Conservation (phyloP, 176 grass and related monocot species). For the Zea luxurians region DNA sequence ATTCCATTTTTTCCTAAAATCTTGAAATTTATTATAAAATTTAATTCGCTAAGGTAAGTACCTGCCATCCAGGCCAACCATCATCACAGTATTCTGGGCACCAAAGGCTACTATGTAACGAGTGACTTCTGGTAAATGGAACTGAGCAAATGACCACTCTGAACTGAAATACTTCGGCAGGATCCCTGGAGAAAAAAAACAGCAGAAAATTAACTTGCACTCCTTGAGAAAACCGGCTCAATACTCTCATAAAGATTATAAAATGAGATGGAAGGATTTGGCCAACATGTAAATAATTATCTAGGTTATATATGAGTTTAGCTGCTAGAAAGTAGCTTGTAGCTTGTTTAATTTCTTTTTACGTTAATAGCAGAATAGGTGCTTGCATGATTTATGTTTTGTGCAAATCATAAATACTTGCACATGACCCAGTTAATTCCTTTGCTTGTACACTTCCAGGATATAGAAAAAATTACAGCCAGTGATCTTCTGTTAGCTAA, state of each 20-base stretch:
- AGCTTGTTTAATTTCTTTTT: neutral
- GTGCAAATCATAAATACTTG: neutral
- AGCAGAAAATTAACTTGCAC: neutral
- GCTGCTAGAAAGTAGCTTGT: neutral
- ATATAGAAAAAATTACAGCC: neutral
- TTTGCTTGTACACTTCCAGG: neutral
- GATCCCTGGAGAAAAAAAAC: slow-evolving; percentile 55
- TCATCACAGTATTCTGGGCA: slow-evolving; percentile 74
- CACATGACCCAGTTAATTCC: neutral
- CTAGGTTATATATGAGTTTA: neutral
- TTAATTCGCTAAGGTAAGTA: slow-evolving; percentile 30
- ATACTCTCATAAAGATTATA: neutral
- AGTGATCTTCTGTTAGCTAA: neutral
- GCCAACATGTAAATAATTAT: neutral
- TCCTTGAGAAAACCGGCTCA: neutral
- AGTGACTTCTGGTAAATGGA: slow-evolving; percentile 85
- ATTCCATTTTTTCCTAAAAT: neutral
- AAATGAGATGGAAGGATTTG: neutral
- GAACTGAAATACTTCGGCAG: slow-evolving; percentile 93
- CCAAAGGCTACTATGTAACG: slow-evolving; percentile 92
- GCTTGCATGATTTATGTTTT: neutral
- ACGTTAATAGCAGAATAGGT: neutral
- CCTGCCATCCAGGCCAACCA: slow-evolving; percentile 97
- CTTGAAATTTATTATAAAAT: slow-evolving; percentile 20
- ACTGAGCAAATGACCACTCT: slow-evolving; percentile 97